A percentile compares a stretch with the other conserved stretches of the same genome.
phyloP scores from a whole-genome alignment of 148 eudicot genomes.

The Selenicereus undatus region DNA sequence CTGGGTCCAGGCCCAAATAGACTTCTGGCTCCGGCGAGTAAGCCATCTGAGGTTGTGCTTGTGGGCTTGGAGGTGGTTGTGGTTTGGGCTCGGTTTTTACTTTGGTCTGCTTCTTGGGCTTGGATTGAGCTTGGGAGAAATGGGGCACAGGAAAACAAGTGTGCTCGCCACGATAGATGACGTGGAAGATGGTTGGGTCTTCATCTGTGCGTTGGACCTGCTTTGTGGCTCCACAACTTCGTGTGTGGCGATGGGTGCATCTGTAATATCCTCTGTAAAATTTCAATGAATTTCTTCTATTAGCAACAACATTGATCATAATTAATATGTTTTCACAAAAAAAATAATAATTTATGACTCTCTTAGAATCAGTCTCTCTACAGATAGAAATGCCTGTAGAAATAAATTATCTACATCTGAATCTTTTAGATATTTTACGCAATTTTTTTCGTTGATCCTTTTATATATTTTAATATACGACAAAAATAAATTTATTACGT shows the following conservation, averaged over 20 bases:
- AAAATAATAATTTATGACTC: too few species aligned
- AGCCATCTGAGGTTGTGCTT: conserved; percentile 8
- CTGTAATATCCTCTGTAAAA: conserved; percentile 70
- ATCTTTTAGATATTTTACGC: too few species aligned
- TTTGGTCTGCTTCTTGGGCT: background rate
- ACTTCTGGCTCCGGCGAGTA: conserved; percentile 17
- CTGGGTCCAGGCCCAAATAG: conserved; percentile 23
- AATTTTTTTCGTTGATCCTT: too few species aligned
- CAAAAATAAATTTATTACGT: too few species aligned
- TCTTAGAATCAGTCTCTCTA: too few species aligned
- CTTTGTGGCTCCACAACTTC: conserved; percentile 61
- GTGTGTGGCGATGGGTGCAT: conserved; percentile 62
- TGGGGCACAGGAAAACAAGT: conserved; percentile 30
- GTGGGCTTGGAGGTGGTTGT: conserved; percentile 17
- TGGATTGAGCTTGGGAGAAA: conserved; percentile 10
- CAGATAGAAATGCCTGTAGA: too few species aligned
- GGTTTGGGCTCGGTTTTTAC: conserved; percentile 6
- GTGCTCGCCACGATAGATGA: conserved; percentile 54
- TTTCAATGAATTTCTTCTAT: background rate
- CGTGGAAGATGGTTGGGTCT: conserved; percentile 44
- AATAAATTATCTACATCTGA: too few species aligned
- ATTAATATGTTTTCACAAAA: too few species aligned
- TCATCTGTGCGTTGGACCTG: conserved; percentile 64
- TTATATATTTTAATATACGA: too few species aligned
- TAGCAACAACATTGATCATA: too few species aligned